Base-by-base conservation (phyloP, 148 eudicot genomes). In the Rhododendron simsii region DNA sequence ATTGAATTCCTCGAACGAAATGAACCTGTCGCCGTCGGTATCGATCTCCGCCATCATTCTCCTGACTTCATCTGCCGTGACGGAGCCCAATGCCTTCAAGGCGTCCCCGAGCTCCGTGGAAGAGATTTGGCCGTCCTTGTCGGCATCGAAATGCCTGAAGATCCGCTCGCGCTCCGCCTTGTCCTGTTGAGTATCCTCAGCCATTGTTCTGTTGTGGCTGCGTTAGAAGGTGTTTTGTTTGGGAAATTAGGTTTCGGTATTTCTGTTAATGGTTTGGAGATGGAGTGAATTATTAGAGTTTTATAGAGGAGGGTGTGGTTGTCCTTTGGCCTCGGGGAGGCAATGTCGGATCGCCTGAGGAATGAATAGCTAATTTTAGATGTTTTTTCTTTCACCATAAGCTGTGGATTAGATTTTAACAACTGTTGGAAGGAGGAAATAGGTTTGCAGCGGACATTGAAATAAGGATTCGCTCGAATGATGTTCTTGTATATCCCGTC, bases 11-110 rank as follows among this genome's bases (percentile, higher is more conserved):
- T 94, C 85, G 44, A 85, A 93, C 1, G 98, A 94, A 86, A 95
- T 93, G 91, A 78, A 93, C 4, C 96, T 93, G 81, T 95, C 96
- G 1, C 94, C 92, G 87, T 95, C 95, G 1, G 94, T 89, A 67
- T 94, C 98, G 5, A 94, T 88, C 89, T 95, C 98, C 3, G 79
- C 89, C 98, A 94, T 93, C 94, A 95, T 92, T 15, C 89, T 81
- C n/a, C 81, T 23, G 13, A 95, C 85, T 77, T 94, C 95, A 1
- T 95, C 95, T 0, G 91, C 5, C 1, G 94, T 86, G 20, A 91
- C 93, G 2, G 91, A 90, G 7, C 98, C 98, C 3, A 95, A 95
- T 4, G 87, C 69, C 84, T 93, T 92, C 78, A 95, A 90, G 65
- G 95, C 89, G 0, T 94, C 98, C 10, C 94, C 98, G 2, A 95